Evolutionary conservation across 495 filamentous ascomycete genomes (phyloP).

Genomic region (Penicillium cataractarum): DNA sequence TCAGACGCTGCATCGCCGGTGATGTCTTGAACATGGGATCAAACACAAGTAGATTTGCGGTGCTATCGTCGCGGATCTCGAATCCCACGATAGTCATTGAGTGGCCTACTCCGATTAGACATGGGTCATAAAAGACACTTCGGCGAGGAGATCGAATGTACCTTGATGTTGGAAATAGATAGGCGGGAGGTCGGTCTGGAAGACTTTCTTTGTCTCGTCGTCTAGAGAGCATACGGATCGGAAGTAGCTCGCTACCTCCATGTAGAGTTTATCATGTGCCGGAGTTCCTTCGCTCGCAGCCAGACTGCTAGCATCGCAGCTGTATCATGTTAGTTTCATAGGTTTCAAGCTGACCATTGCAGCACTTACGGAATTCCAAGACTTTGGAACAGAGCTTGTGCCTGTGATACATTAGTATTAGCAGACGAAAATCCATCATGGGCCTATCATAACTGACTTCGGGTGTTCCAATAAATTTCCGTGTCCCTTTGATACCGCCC

Average conservation of each 20-base stretch:
- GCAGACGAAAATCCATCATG: not conserved
- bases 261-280: conserved; percentile 61
- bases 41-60: conserved; percentile 77
- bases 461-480: conserved; percentile 95
- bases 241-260: conserved; percentile 77
- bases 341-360: not conserved
- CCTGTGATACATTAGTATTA: conserved; percentile 49
- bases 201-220: conserved; percentile 53
- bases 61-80: conserved; percentile 67
- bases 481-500: conserved; percentile 81
- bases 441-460: conserved; percentile 59
- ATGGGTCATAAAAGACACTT: not conserved
- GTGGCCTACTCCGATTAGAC: conserved; percentile 61
- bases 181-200: conserved; percentile 71
- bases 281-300: conserved; percentile 39
- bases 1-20: conserved; percentile 58
- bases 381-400: conserved; percentile 75
- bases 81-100: conserved; percentile 91
- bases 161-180: conserved; percentile 90
- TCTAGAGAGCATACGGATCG: conserved; percentile 46
- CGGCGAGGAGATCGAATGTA: conserved; percentile 26
- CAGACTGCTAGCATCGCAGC: conserved; percentile 58
- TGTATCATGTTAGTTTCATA: conserved; percentile 22
- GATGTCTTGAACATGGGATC: conserved; percentile 85
- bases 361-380: conserved; percentile 64